A percentile compares a stretch with the other conserved stretches of the same genome.
These are phyloP conservation scores for Sclerotinia trifoliorum DNA, from an alignment of 2,329 filamentous ascomycete species.

Conservation along the genomic window DNA sequence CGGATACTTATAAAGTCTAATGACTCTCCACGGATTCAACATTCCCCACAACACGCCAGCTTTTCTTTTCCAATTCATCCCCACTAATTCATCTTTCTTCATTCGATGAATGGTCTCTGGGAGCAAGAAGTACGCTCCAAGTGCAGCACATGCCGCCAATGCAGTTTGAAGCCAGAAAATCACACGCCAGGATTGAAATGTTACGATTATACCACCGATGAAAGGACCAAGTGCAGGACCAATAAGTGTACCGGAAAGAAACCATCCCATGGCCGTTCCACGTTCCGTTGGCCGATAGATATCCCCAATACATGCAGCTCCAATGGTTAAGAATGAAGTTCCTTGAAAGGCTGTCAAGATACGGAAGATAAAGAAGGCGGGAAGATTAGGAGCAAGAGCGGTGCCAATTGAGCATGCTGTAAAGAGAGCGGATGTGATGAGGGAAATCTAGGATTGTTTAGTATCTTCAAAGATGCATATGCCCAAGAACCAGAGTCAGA, in stretches of 20 bases:
- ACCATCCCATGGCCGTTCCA: constrained; percentile 72
- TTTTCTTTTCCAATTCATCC: constrained; percentile 51
- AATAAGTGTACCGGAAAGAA: constrained; percentile 67
- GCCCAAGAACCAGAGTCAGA: background rate
- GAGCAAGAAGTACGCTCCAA: constrained; percentile 64
- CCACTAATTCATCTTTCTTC: constrained; percentile 59
- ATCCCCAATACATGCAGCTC: constrained; percentile 67
- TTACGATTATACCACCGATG: constrained; percentile 74
- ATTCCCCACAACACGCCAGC: constrained; percentile 57
- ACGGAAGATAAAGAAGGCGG: constrained; percentile 70
- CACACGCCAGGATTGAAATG: constrained; percentile 67
- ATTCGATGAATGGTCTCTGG: constrained; percentile 71
- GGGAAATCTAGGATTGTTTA: constrained; percentile 48
- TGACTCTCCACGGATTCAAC: constrained; percentile 64
- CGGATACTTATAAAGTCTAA: constrained; percentile 64
- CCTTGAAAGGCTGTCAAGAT: constrained; percentile 73
- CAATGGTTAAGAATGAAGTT: constrained; percentile 71
- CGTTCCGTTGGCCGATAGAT: constrained; percentile 66
- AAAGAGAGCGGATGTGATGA: constrained; percentile 62
- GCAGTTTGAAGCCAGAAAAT: constrained; percentile 78
- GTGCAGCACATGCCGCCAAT: constrained; percentile 57
- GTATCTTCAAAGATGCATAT: constrained; percentile 15
- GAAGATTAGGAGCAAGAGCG: constrained; percentile 68
- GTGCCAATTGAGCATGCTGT: constrained; percentile 69
- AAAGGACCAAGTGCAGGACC: constrained; percentile 71